A percentile compares a stretch with the other conserved stretches of the same genome.
These are phyloP conservation scores for Bolboschoenoplectus hybrid DNA, from an alignment of 202 grass and related monocot genomes.

Conservation along the genomic window DNA sequence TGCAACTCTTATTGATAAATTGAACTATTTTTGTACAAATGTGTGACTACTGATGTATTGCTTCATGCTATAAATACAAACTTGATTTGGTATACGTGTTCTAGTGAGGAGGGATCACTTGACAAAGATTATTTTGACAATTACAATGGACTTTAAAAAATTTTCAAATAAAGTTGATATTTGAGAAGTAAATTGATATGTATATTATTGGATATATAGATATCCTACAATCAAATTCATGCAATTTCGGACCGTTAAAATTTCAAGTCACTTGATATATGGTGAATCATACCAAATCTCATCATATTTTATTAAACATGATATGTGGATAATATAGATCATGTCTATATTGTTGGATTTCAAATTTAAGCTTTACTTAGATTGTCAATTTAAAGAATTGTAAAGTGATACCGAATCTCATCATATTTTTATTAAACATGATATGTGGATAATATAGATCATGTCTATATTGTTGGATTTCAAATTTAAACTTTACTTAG, in stretches of 20 bases:
- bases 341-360: background rate
- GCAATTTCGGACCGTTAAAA: background rate
- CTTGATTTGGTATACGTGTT: background rate
- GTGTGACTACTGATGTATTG: background rate
- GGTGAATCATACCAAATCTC: background rate
- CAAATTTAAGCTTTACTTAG: background rate
- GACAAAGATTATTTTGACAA: background rate
- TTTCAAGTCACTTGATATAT: background rate
- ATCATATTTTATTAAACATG: background rate
- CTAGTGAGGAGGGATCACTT: background rate
- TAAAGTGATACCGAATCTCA: background rate
- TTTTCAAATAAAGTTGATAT: background rate
- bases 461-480: too few relatives aligned
- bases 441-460: too few relatives aligned
- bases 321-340: background rate
- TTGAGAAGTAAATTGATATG: background rate
- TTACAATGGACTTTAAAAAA: background rate
- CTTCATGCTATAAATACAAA: background rate
- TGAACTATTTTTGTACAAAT: background rate
- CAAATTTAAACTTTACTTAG: too few relatives aligned
- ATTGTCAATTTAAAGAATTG: too few relatives aligned
- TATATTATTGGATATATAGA: background rate
- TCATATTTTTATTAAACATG: too few relatives aligned
- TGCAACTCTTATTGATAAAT: background rate
- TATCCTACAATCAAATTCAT: background rate